Evolutionary conservation across 176 grass and related monocot genomes (phyloP).

Genomic region (Saccharum officinarum): DNA sequence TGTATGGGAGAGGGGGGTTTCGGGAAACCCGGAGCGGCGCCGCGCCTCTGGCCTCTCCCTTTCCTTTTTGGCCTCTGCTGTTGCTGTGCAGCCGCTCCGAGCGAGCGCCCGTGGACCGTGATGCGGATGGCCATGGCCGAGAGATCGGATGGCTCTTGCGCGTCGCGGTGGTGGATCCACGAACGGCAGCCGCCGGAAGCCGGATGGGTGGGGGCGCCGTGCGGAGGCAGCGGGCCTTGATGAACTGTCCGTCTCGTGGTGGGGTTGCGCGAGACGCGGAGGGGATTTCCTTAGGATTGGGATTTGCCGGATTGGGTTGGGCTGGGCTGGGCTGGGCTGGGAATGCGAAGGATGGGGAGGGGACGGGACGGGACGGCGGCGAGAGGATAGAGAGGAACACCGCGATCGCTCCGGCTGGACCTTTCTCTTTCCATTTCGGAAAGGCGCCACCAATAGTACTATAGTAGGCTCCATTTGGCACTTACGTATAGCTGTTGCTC

Average conservation of each 20-base stretch:
- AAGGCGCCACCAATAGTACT: no score
- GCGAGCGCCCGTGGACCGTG: no score
- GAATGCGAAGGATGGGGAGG: background rate
- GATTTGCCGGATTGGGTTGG: background rate
- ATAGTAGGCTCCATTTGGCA: no score
- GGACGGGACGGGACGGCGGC: no score
- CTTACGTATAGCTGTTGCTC: no score
- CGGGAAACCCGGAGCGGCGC: background rate
- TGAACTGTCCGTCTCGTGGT: slow-evolving; percentile 35
- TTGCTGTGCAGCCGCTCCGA: no score
- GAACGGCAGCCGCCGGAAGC: background rate
- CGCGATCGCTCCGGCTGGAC: no score
- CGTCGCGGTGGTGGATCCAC: background rate
- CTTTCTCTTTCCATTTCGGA: no score
- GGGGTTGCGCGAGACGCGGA: background rate
- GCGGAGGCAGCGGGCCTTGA: background rate
- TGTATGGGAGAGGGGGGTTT: background rate
- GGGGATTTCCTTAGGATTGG: background rate
- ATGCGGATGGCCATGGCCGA: no score
- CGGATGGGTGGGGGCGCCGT: background rate
- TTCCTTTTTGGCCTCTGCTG: no score
- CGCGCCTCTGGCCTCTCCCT: no score
- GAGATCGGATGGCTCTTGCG: slow-evolving; percentile 26
- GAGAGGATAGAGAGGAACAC: no score
- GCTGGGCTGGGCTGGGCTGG: background rate